Evolutionary conservation across 2,329 filamentous ascomycete species (phyloP).

Genomic region (Thelonectria rubi): DNA sequence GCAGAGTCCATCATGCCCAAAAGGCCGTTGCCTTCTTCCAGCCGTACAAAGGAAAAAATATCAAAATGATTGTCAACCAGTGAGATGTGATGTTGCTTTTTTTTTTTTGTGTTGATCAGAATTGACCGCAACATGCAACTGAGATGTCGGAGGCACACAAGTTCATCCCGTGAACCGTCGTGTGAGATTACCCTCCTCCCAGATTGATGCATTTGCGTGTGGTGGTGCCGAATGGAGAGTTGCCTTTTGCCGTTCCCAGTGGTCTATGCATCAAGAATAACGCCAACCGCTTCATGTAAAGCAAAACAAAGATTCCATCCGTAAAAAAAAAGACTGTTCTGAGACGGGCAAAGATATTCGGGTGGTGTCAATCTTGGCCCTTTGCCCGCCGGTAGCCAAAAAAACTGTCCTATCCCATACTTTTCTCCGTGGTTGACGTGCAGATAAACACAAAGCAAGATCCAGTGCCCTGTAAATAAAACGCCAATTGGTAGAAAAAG

Average conservation of each 20-base stretch:
- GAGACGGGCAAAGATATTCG: conserved; percentile 32
- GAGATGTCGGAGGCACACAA: conserved; percentile 25
- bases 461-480: conserved; percentile 27
- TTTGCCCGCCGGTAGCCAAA: conserved; percentile 38
- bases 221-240: conserved; percentile 33
- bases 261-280: conserved; percentile 38
- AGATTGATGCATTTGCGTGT: conserved; percentile 6
- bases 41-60: conserved; percentile 36
- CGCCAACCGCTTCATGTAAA: conserved; percentile 33
- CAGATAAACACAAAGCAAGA: conserved; percentile 30
- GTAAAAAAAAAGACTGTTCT: conserved; percentile 27
- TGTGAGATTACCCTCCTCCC: conserved; percentile 13
- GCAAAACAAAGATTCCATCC: conserved; percentile 37
- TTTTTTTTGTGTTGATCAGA: conserved; percentile 18
- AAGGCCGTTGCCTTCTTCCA: conserved; percentile 8
- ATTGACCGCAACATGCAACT: not conserved
- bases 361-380: conserved; percentile 32
- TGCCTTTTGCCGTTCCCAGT: conserved; percentile 33
- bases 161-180: conserved; percentile 29
- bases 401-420: conserved; percentile 31
- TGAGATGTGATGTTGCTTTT: conserved; percentile 28
- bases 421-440: conserved; percentile 26
- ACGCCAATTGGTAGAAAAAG: conserved; percentile 38
- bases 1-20: conserved; percentile 34
- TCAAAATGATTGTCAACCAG: conserved; percentile 36